Evolutionary conservation across 2,329 filamentous ascomycete genomes (phyloP), one percentile per base, ranked within the genome.

Genomic region (Penicillium sp.): DNA sequence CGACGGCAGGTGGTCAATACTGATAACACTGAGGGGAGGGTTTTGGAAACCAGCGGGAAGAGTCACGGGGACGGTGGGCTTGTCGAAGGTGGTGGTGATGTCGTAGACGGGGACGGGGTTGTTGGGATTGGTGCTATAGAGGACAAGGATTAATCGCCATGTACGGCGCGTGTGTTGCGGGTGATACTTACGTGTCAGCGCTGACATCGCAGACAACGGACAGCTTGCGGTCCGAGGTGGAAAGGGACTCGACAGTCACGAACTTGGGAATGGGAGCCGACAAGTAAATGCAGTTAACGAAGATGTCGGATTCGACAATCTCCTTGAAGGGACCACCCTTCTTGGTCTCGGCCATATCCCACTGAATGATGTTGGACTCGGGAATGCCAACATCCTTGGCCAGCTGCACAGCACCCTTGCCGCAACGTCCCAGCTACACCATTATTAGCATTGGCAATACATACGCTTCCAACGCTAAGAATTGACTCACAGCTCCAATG

Each of bases 251-350:
- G 55, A 79, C 68, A 73, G 89, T 85, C 68, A 95, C 82, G 70
- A 96, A 96, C 31, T 88, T 87, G 24, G 89, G 88, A 61, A 94
- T 92, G 70, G 86, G 83, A 62, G 84, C 79, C 56, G 80, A 84
- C 39, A 96, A 85, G 76, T 96, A 96, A 71, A 96, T 93, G 81
- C 88, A 91, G 79, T 94, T 95, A 71, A 94, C 80, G 69, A 91
- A 90, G 68, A 90, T 86, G 65, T 89, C 85, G 55, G 78, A 64
- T 48, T 67, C 82, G 43, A 85, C 78, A 65, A 95, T 91, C 76
- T 94, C 89, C 57, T 79, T 74, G 74, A 92, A 94, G 9, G 90
- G 90, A 1, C 90, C 90, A 50, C 85, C 84, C 71, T 81, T 82
- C 52, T 80, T 79, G 36, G 90, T 95, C 81, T 96, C 90, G 29